Evolutionary conservation across 805 yeast species (phyloP).

Genomic region (Saccharomycopsis sp.): DNA sequence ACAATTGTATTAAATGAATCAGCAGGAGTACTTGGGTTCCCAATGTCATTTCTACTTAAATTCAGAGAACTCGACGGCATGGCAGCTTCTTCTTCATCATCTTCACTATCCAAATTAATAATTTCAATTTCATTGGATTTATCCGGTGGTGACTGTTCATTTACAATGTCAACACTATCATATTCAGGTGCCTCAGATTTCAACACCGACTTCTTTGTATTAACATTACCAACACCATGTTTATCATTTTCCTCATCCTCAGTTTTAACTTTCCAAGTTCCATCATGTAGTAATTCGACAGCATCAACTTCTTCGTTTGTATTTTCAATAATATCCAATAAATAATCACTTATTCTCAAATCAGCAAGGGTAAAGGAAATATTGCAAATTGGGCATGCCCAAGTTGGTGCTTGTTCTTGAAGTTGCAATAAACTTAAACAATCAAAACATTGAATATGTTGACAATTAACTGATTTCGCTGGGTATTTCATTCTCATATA

Average conservation of each 20-base stretch:
- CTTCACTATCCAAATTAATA: constrained; percentile 32
- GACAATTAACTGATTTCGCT: constrained; percentile 59
- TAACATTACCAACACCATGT: constrained; percentile 14
- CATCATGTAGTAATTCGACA: constrained; percentile 64
- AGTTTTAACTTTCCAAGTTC: constrained; percentile 47
- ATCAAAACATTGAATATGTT: constrained; percentile 86
- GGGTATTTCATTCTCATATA: constrained; percentile 67
- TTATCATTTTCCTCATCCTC: constrained; percentile 4
- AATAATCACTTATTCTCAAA: constrained; percentile 69
- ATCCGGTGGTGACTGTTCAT: not conserved
- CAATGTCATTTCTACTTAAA: no score
- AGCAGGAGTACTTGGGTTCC: no score
- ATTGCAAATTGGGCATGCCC: constrained; percentile 86
- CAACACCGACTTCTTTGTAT: not conserved
- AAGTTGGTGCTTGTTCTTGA: constrained; percentile 73
- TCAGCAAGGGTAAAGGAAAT: constrained; percentile 42
- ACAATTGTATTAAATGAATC: no score
- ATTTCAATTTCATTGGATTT: constrained; percentile 30
- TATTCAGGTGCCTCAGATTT: not conserved
- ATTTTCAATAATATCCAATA: constrained; percentile 48
- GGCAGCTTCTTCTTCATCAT: not conserved
- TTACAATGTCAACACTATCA: not conserved
- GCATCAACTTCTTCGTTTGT: constrained; percentile 54
- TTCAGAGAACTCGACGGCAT: no score
- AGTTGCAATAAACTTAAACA: constrained; percentile 63